Percentiles rank a stretch among this genome's conserved stretches.
phyloP scores from a whole-genome alignment of 768 basidiomycete species.

The Tulasnella sp. region DNA sequence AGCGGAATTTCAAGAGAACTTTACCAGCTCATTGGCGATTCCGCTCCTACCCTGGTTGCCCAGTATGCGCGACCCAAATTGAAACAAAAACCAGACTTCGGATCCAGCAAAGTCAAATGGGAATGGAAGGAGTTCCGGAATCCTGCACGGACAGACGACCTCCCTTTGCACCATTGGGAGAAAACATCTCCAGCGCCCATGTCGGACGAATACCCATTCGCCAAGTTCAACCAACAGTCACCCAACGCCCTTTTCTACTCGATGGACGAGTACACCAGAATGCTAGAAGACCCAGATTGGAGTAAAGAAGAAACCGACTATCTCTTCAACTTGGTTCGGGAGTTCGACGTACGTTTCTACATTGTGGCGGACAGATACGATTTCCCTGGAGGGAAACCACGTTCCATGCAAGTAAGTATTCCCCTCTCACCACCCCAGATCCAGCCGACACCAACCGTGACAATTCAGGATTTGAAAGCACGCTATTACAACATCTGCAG shows the following conservation, averaged over 20 bases:
- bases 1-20: constrained; percentile 90
- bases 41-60: constrained; percentile 71
- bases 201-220: constrained; percentile 59
- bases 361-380: constrained; percentile 85
- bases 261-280: constrained; percentile 74
- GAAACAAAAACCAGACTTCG: constrained; percentile 74
- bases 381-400: constrained; percentile 40
- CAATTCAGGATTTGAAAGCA: constrained; percentile 73
- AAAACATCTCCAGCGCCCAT: constrained; percentile 35
- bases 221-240: constrained; percentile 61
- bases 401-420: constrained; percentile 56
- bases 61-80: constrained; percentile 70
- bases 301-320: constrained; percentile 89
- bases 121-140: constrained; percentile 65
- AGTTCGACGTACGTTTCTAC: constrained; percentile 83
- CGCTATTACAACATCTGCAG: constrained; percentile 88
- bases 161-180: constrained; percentile 76
- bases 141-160: constrained; percentile 47
- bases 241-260: constrained; percentile 53
- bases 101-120: constrained; percentile 61
- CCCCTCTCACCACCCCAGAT: constrained; percentile 1
- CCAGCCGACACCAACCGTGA: not conserved
- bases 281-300: constrained; percentile 65
- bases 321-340: constrained; percentile 63
- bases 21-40: constrained; percentile 89